Evolutionary conservation across 345 rosid genomes (phyloP).

Genomic region (Durio zibethinus): DNA sequence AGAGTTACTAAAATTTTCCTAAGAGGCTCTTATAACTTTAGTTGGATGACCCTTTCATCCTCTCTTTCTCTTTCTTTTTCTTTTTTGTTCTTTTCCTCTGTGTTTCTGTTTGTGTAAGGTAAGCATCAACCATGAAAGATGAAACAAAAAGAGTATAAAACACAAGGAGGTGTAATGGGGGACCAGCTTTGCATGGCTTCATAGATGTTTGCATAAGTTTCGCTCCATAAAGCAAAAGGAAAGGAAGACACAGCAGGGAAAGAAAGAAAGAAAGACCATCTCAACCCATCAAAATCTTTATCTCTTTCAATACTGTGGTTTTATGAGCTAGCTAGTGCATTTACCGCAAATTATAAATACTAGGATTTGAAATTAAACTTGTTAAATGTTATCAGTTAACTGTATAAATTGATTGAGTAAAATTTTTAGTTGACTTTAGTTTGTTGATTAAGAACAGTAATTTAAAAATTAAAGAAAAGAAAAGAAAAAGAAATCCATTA

Average conservation of each 20-base stretch:
- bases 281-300: background rate
- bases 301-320: background rate
- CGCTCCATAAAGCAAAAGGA: constrained; percentile 11
- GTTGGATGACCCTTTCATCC: constrained; percentile 15
- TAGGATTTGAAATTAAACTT: too few species aligned
- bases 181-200: constrained; percentile 16
- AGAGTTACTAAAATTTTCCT: constrained; percentile 11
- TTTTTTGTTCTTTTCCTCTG: background rate
- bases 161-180: constrained; percentile 1
- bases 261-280: background rate
- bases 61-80: constrained; percentile 15
- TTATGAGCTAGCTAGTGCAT: background rate
- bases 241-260: background rate
- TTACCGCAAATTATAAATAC: too few species aligned
- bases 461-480: too few species aligned
- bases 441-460: background rate
- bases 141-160: constrained; percentile 8
- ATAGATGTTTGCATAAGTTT: constrained; percentile 4
- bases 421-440: too few species aligned
- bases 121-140: constrained; percentile 13
- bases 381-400: too few species aligned
- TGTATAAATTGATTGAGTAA: too few species aligned
- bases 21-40: constrained; percentile 11
- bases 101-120: constrained; percentile 13
- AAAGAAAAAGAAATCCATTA: background rate